Base-by-base conservation (phyloP, 805 yeast species). In the Cyberlindnera nakhonratchasimensis region DNA sequence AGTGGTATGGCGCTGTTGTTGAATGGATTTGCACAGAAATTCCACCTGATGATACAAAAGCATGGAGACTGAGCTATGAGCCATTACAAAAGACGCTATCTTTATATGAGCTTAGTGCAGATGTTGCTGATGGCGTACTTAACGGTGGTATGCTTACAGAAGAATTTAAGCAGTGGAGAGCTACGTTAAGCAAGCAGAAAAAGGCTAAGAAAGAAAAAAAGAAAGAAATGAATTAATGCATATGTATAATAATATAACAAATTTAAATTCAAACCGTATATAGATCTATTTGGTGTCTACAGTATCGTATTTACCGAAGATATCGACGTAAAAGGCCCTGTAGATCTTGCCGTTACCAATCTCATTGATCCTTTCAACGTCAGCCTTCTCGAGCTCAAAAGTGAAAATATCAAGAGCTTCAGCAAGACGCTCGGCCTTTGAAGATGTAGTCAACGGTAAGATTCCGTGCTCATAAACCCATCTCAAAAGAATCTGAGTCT, bases 1-100 rank as follows among this genome's bases (percentile, higher is more conserved):
- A 82, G 54, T 93, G 95, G 79, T 86, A 87, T 62, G 91, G 91
- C 3, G 89, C 93, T 0, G 74, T 83, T 16, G 67, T 87, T 40
- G 87, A 86, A 43, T 89, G 96, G 96, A 59, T 91, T 25, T 68
- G 68, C 31, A 71, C 70, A 18, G 63, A 64, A 19, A 66, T 82
- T 16, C 82, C 86, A 11, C 66, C 69, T 22, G 76, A 75, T 32
- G 79, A 79, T 45, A 61, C 65, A 18, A 73, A 66, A 35, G 74
- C 77, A 1, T 78, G 74, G 69, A 67, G 72, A 42, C 63, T 80
- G 46, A 69, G 72, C n/a, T 86, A 73, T 55, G 79, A 77, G 50
- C 74, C 82, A 2, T 64, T 67, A 8, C 72, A 75, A 23, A 72
- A 75, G 40, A 69, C 79, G 18, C 72, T 83, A 40, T 64, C 73